phyloP scores from a whole-genome alignment of 192 early-diverging fungal species.

The Rhizophagus prolifer region DNA sequence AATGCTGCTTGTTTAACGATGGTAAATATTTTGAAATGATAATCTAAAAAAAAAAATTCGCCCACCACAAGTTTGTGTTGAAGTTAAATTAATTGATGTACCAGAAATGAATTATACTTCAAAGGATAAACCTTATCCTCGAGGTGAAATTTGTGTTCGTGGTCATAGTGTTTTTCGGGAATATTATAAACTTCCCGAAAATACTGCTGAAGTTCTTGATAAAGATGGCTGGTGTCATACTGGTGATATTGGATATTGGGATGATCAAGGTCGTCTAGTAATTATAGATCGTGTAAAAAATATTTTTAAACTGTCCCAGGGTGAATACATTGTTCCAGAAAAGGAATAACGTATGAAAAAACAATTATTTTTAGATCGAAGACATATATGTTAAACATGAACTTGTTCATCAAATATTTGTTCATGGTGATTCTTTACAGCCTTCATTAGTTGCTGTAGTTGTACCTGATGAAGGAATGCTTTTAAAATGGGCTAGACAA shows the following conservation, averaged over 20 bases:
- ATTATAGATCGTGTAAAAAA: constrained; percentile 87
- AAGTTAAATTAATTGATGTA: constrained; percentile 84
- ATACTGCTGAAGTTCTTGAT: constrained; percentile 78
- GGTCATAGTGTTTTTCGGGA: constrained; percentile 75
- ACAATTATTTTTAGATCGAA: constrained; percentile 53
- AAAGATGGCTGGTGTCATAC: constrained; percentile 85
- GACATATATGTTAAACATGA: constrained; percentile 48
- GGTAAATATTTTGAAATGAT: not conserved
- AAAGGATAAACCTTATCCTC: constrained; percentile 70
- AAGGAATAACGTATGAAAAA: constrained; percentile 42
- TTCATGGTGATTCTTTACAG: constrained; percentile 55
- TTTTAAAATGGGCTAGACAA: constrained; percentile 40
- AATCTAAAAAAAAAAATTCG: too few species aligned
- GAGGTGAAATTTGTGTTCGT: constrained; percentile 88
- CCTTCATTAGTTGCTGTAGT: constrained; percentile 49
- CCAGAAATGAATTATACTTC: constrained; percentile 86
- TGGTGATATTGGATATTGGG: constrained; percentile 78
- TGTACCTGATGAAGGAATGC: constrained; percentile 52
- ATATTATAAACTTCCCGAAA: constrained; percentile 81
- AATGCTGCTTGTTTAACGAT: constrained; percentile 34
- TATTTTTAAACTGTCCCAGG: constrained; percentile 74
- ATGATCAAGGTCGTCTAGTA: constrained; percentile 51
- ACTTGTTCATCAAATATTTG: constrained; percentile 50
- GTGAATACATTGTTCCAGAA: constrained; percentile 92
- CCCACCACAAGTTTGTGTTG: constrained; percentile 39